Evolutionary conservation across 495 filamentous ascomycete species (phyloP), one percentile per base, ranked within the genome.

Genomic region (Physcia stellaris): DNA sequence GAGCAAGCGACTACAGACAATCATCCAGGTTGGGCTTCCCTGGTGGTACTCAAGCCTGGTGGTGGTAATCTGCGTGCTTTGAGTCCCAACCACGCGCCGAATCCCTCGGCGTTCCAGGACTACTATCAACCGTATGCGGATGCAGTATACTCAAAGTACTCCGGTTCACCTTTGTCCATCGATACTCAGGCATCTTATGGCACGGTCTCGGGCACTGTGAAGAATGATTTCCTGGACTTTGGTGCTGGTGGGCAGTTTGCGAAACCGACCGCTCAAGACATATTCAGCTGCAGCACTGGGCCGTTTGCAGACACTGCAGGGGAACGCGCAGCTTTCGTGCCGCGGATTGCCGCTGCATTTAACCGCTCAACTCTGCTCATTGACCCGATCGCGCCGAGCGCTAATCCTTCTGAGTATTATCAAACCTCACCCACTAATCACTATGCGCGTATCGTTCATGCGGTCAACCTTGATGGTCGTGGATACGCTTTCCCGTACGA

Each of bases 401-500:
- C 66, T 35, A 48, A 40, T 0, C 58, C 66, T 2, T 45, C 50
- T 0, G 51, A 49, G 13, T 80, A 76, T 49, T 83, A 81, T 49
- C 42, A 55, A 37, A 52, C 67, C 10, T 34, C 47, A 4, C 56
- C 71, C 24, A 84, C 81, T 18, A 87, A 87, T 45, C 79, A 85
- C 54, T 86, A 83, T 49, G 58, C 75, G 13, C 54, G 76, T 11
- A 67, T 86, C 40, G 67, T 79, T 39, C 81, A 86, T 57, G 62
- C 52, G 19, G 66, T 64, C 27, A 77, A 74, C 43, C 43, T 71
- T 5, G 77, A 79, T 56, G 63, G 67, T 2, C 57, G 66, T 11
- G 81, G 81, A 2, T 86, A 86, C 59, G 77, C 79, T 2, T 85
- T 85, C 48, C 79, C 81, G 0, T 86, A 84, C 50, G 80, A 86